These are phyloP conservation scores for Calonectria multiphialidica DNA, from an alignment of 2,329 filamentous ascomycete genomes.

Conservation along the genomic window DNA sequence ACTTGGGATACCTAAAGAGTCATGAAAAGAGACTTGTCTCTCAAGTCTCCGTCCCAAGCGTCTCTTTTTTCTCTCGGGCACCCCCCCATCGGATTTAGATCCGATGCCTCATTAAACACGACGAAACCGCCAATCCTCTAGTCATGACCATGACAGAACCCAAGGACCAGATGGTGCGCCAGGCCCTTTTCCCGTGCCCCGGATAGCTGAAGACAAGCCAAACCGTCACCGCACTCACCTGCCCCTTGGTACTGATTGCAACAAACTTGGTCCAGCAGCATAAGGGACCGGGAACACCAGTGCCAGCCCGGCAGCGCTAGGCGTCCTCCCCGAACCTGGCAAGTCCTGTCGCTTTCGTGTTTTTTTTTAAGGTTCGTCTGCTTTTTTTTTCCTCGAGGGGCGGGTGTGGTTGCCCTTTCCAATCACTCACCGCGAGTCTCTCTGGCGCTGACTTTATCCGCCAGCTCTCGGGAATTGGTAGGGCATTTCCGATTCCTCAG, in stretches of 20 bases:
- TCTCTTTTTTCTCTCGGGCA: background rate
- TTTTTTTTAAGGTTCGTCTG: slow-evolving; percentile 19
- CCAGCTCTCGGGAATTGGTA: background rate
- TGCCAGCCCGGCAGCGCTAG: slow-evolving; percentile 3
- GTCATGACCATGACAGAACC: background rate
- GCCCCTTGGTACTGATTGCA: background rate
- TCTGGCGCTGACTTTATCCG: background rate
- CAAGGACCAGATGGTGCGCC: background rate
- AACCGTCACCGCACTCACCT: slow-evolving; percentile 3
- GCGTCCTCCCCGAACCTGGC: slow-evolving; percentile 11
- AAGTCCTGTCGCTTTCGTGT: slow-evolving; percentile 9
- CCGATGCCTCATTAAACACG: background rate
- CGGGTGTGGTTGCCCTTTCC: background rate
- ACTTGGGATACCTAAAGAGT: slow-evolving; percentile 32
- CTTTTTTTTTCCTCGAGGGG: background rate
- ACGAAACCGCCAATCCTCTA: slow-evolving; percentile 14
- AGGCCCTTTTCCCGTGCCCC: slow-evolving; percentile 14
- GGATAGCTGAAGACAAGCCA: slow-evolving; percentile 1
- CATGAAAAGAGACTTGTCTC: slow-evolving; percentile 30
- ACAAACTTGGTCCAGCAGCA: background rate
- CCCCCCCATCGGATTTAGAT: background rate
- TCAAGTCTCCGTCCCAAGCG: background rate
- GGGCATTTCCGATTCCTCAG: background rate
- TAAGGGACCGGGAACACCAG: background rate
- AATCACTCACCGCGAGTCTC: slow-evolving; percentile 1